These are phyloP conservation scores for Comarum palustre DNA, from an alignment of 306 rosid genomes.

Conservation along the genomic window DNA sequence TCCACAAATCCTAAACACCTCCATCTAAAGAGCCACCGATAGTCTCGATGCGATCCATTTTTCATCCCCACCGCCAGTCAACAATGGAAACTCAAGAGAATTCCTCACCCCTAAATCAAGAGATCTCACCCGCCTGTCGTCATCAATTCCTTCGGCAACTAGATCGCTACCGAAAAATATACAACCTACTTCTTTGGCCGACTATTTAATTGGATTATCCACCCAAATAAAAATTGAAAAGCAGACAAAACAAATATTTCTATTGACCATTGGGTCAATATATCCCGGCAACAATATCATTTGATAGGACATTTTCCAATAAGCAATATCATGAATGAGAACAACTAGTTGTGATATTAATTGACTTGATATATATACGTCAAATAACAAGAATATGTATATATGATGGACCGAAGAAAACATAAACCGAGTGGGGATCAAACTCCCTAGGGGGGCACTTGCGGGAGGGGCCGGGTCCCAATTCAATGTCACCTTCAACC, in stretches of 20 bases:
- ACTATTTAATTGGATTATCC: not conserved
- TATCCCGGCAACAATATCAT: not conserved
- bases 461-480: not conserved
- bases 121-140: too few species aligned
- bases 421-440: not conserved
- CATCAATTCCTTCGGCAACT: too few species aligned
- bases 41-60: too few species aligned
- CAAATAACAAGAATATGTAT: not conserved
- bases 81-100: too few species aligned
- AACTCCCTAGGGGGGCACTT: not conserved
- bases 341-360: not conserved
- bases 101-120: too few species aligned
- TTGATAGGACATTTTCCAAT: not conserved
- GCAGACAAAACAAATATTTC: not conserved
- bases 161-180: too few species aligned
- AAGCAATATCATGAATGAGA: not conserved
- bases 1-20: too few species aligned
- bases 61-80: too few species aligned
- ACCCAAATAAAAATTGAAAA: not conserved
- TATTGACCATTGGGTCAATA: not conserved
- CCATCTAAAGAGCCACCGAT: too few species aligned
- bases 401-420: not conserved
- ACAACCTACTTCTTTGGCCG: too few species aligned
- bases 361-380: not conserved
- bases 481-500: slow-evolving; percentile 29